Base-by-base conservation (phyloP, 306 rosid species). In the Quercus rubra region DNA sequence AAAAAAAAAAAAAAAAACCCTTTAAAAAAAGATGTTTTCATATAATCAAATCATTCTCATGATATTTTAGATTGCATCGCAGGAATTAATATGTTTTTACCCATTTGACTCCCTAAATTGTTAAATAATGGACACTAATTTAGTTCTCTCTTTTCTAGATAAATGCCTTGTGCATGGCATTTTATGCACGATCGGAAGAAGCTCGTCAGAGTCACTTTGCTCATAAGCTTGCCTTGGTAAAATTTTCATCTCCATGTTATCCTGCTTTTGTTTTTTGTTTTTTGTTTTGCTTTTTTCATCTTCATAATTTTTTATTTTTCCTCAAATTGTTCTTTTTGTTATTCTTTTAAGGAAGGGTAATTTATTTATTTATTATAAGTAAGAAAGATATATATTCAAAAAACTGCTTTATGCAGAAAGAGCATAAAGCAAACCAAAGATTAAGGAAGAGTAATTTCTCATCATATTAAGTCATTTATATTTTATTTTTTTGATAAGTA, bases 161-260 rank as follows among this genome's bases (percentile, higher is more conserved):
- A 76, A 90, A 93, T 88, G 97, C 97, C 78, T 88, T 96, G 86
- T 85, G 96, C 87, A 92, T 86, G 92, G 97, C 97, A 76, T 93
- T 96, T 82, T 93, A 93, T 90, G 98, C 98, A 76, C 90, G 96
- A 73, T 91, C 98, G 56, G 96, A 91, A 82, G 99, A 96, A 90
- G 94, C 97, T 81, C 97, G 94, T 52, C 91, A 87, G 58, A 91
- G 87, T 88, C 90, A 93, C 87, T 92, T 96, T 64, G 91, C 98
- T 70, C 93, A 91, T 84, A 88, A 86, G 79, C 90, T 96, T 87
- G 93, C 98, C 66, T 57, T 91, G 99, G 99, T 93, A 86, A 83
- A 68, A 11, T 78, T 20, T n/a, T 20, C 5, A 20, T 68, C 25
- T 35, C 38, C 56, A 33, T 33, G 41, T 67, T 31, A 64, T 74